Percentiles rank a stretch among this genome's conserved stretches.
Evolutionary conservation across 2,329 filamentous ascomycete species (phyloP).

Genomic region (Venturia aucupariae): DNA sequence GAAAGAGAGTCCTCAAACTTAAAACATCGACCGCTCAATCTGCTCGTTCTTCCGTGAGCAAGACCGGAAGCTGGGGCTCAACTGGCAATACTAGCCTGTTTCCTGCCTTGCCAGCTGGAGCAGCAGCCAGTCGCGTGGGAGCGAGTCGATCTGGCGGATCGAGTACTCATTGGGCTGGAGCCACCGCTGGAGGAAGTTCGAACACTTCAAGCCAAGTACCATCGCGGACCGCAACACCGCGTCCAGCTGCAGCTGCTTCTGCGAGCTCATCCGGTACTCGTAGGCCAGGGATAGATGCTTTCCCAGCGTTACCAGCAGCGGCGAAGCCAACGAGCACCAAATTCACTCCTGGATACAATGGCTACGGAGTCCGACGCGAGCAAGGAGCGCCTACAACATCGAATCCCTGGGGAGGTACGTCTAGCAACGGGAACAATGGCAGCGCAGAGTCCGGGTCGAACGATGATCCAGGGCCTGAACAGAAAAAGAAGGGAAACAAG

Average conservation of each 20-base stretch:
- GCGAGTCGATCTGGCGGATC: background rate
- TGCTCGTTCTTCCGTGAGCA: conserved; percentile 49
- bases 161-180: conserved; percentile 17
- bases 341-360: conserved; percentile 40
- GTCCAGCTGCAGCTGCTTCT: conserved; percentile 17
- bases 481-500: conserved; percentile 40
- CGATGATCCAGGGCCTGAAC: conserved; percentile 17
- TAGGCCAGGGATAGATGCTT: conserved; percentile 46
- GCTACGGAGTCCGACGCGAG: conserved; percentile 32
- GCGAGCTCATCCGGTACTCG: conserved; percentile 18
- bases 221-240: conserved; percentile 17
- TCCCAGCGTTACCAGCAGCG: conserved; percentile 74
- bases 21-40: conserved; percentile 63
- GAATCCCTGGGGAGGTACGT: conserved; percentile 3
- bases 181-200: conserved; percentile 25
- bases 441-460: conserved; percentile 13
- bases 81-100: conserved; percentile 25
- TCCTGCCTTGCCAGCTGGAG: conserved; percentile 19
- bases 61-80: conserved; percentile 49
- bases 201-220: conserved; percentile 25
- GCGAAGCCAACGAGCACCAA: conserved; percentile 55
- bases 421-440: background rate
- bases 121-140: background rate
- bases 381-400: background rate
- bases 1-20: conserved; percentile 50